Evolutionary conservation across 1,284 basidiomycete genomes (phyloP), one percentile per base, ranked within the genome.

Genomic region (Rhodotorula sp.): DNA sequence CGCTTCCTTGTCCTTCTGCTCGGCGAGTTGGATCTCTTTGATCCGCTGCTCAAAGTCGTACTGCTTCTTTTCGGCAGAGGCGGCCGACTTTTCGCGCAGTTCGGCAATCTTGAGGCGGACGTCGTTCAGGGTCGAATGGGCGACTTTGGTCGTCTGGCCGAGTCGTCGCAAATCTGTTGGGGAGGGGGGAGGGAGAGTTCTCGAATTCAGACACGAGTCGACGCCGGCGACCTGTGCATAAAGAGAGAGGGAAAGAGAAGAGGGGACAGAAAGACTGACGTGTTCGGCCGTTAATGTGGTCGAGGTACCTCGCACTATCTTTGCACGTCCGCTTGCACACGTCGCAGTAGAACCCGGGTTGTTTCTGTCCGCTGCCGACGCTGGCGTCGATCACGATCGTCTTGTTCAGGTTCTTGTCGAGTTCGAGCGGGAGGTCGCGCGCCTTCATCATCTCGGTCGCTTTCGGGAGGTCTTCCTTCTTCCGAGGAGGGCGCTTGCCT

Each of bases 11-110:
- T 55, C 66, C 30, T 15, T 86, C 82, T 6, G 83, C 79, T 93
- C 90, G 71, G 87, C 87, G 26, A 86, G 87, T 73, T 88, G 88
- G 69, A 99, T 88, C 75, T 93, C 89, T 30, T 88, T 87, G 8
- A 99, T 82, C 17, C 96, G 88, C 77, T 89, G 83, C 77, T 94
- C 89, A 81, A 99, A 99, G 82, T 99, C 95, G 78, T 89, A 99
- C 30, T 88, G 86, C 79, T 95, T 94, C 0, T 91, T 89, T 37
- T 85, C 84, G 0, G 92, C 88, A 14, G 87, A 87, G 59, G 89
- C 88, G 71, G 88, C 89, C 6, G 91, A 93, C 80, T 88, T 88
- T 80, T 91, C 91, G 30, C 94, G 88, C n/a, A 98, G 84, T 56
- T 86, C 83, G 1, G 91, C 91, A 82, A 99, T 95, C 71, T 91